Evolutionary conservation across 2,329 filamentous ascomycete genomes (phyloP).

Genomic region (Exophiala sp.): DNA sequence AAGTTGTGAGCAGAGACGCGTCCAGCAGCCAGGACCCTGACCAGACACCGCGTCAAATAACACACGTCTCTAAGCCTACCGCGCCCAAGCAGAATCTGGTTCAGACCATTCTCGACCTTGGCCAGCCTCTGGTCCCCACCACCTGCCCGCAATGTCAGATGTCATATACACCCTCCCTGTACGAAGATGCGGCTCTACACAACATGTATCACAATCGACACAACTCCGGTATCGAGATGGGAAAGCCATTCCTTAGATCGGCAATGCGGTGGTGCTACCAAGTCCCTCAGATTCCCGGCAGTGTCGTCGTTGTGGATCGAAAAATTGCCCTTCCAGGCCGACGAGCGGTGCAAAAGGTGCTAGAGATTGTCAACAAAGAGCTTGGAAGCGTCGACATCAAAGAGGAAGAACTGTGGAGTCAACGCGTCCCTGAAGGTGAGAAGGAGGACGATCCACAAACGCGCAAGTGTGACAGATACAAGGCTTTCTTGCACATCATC

Average conservation of each 20-base stretch:
- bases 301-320: conserved; percentile 54
- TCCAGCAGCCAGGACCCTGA: conserved; percentile 6
- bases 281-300: conserved; percentile 45
- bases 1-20: conserved; percentile 7
- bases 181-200: conserved; percentile 57
- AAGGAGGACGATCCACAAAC: conserved; percentile 31
- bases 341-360: conserved; percentile 49
- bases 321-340: conserved; percentile 49
- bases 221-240: conserved; percentile 55
- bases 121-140: conserved; percentile 42
- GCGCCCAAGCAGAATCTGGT: conserved; percentile 37
- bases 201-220: conserved; percentile 60
- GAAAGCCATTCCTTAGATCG: conserved; percentile 51
- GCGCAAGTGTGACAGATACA: conserved; percentile 46
- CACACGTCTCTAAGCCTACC: conserved; percentile 10
- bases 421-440: conserved; percentile 35
- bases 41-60: conserved; percentile 10
- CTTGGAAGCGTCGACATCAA: conserved; percentile 55
- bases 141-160: conserved; percentile 58
- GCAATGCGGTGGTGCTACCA: conserved; percentile 49
- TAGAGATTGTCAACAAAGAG: conserved; percentile 59
- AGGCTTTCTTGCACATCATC: conserved; percentile 56
- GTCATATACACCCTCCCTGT: conserved; percentile 59
- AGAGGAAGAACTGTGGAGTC: conserved; percentile 54
- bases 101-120: conserved; percentile 58